phyloP scores from a whole-genome alignment of 805 yeast species.

The Candida yuanshanica region DNA sequence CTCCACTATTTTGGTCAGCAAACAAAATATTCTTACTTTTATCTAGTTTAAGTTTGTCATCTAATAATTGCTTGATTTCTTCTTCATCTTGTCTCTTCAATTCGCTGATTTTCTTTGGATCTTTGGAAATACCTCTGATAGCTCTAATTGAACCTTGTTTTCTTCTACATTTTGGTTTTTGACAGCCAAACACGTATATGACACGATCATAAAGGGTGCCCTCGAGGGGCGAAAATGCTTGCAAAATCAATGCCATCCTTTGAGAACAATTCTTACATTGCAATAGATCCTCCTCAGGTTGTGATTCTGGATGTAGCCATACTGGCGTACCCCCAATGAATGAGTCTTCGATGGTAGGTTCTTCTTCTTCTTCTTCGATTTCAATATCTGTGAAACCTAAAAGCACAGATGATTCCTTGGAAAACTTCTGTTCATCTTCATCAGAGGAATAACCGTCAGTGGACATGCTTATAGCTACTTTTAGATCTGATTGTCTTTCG shows the following conservation, averaged over 20 bases:
- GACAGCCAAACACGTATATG: slow-evolving; percentile 75
- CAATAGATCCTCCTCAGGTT: slow-evolving; percentile 48
- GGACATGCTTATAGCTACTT: not conserved
- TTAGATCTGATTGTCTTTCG: not conserved
- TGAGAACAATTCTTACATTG: slow-evolving; percentile 62
- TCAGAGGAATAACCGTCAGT: slow-evolving; percentile 44
- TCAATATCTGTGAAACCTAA: slow-evolving; percentile 65
- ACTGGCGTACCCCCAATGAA: slow-evolving; percentile 76
- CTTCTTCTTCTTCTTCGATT: slow-evolving; percentile 37
- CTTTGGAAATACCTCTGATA: slow-evolving; percentile 68
- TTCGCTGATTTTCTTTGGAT: slow-evolving; percentile 40
- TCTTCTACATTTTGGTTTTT: slow-evolving; percentile 56
- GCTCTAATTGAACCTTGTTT: slow-evolving; percentile 68
- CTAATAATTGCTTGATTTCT: slow-evolving; percentile 36
- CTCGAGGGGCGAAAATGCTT: slow-evolving; percentile 76
- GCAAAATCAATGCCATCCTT: slow-evolving; percentile 63
- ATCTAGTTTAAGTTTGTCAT: slow-evolving; percentile 37
- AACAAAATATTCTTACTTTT: slow-evolving; percentile 34
- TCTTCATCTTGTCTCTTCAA: slow-evolving; percentile 34
- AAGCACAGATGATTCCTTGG: slow-evolving; percentile 35
- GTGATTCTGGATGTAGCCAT: slow-evolving; percentile 60
- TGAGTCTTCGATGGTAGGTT: slow-evolving; percentile 54
- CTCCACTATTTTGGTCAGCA: slow-evolving; percentile 18
- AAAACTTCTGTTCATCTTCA: slow-evolving; percentile 32
- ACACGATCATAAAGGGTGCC: slow-evolving; percentile 71